Base-by-base conservation (phyloP, 2,329 filamentous ascomycete species). In the Cytospora chrysosperma region DNA sequence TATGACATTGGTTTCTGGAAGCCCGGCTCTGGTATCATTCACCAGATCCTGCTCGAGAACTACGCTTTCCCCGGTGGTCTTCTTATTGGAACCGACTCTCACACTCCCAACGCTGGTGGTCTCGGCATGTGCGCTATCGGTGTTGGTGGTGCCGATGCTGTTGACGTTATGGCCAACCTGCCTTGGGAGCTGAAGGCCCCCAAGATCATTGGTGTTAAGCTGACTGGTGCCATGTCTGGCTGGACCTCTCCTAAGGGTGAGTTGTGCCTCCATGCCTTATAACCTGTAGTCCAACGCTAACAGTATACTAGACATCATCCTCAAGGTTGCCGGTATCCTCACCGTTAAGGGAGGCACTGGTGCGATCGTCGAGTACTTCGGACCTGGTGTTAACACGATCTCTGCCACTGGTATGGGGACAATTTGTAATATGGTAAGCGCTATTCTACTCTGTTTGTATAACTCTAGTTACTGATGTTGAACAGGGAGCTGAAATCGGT, bases 1-100 rank as follows among this genome's bases (percentile, higher is more conserved):
- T 99, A 98, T 86, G 94, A 98, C 86, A 98, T 98, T 78, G 95
- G 95, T 84, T 98, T 98, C 89, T 99, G 95, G 95, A 92, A 87
- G 79, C 95, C 95, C 69, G 95, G 95, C 72, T 97, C 94, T 76
- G 95, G 95, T 85, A 99, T 98, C 78, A 99, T 99, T 73, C 95
- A 99, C 83, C 95, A 98, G 85, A 98, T 98, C 75, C 81, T 98
- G 68, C 87, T 98, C 65, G 95, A 99, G 84, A 98, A 98, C 86
- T 98, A 98, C 79, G 93, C 93, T 77, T 98, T 98, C 89, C 95
- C 95, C 69, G 95, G 95, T 86, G 94, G 90, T 86, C 87, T 99
- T 65, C 88, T 99, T 76, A 98, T 98, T 75, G 95, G 95, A 78
- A 98, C 94, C 71, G 94, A 98, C 79, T 97, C 93, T 63, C 95